Conservation (phyloP, 2,329 filamentous ascomycete species). For the Ophiosphaerella korrae region DNA sequence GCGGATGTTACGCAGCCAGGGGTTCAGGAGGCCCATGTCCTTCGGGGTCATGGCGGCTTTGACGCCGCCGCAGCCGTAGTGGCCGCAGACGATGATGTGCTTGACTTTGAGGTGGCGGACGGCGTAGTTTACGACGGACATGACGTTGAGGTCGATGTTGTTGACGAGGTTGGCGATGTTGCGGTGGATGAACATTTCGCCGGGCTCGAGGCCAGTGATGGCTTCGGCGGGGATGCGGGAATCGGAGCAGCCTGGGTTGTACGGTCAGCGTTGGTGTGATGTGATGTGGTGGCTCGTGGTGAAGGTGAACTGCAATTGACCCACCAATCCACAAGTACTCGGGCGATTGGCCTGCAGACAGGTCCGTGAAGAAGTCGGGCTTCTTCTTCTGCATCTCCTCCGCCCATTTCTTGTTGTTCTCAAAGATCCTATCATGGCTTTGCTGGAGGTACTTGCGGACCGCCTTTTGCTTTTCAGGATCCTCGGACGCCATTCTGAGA, state of each 20-base stretch:
- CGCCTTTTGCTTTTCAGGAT: slow-evolving; percentile 25
- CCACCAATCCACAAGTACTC: slow-evolving; percentile 65
- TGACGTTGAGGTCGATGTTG: slow-evolving; percentile 49
- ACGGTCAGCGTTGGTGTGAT: neutral
- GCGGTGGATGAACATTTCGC: slow-evolving; percentile 44
- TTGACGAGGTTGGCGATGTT: slow-evolving; percentile 46
- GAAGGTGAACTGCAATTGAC: slow-evolving; percentile 7
- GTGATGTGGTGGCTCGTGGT: no score
- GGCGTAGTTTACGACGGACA: slow-evolving; percentile 49
- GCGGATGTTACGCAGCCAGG: slow-evolving; percentile 75
- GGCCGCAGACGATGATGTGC: slow-evolving; percentile 73
- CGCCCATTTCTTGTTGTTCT: slow-evolving; percentile 71
- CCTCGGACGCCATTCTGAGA: slow-evolving; percentile 28
- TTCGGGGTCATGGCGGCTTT: slow-evolving; percentile 66
- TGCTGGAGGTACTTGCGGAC: slow-evolving; percentile 61
- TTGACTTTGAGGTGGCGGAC: slow-evolving; percentile 59
- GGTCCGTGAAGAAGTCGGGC: slow-evolving; percentile 68
- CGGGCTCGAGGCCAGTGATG: slow-evolving; percentile 46
- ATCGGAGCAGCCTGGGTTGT: slow-evolving; percentile 44
- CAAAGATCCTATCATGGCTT: slow-evolving; percentile 70
- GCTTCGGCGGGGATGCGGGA: slow-evolving; percentile 49
- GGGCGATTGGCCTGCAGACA: slow-evolving; percentile 68
- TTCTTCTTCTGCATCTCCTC: slow-evolving; percentile 62
- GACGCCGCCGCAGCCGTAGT: slow-evolving; percentile 71
- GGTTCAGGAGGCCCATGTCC: slow-evolving; percentile 73